phyloP scores from a whole-genome alignment of 345 rosid species.

The Euphorbia pulcherrima region DNA sequence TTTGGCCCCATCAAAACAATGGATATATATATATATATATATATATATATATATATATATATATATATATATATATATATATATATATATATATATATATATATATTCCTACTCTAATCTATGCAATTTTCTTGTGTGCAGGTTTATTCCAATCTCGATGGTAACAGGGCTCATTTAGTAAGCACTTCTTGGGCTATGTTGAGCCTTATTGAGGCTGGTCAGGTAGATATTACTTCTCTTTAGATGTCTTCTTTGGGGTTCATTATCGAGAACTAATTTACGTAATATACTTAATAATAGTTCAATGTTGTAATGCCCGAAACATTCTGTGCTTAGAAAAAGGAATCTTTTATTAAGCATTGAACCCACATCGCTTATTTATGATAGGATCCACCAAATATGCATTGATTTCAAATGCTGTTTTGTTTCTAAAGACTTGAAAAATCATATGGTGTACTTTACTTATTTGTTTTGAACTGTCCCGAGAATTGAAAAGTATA shows the following conservation, averaged over 20 bases:
- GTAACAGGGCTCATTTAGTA: slow-evolving; percentile 43
- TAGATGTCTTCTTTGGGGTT: not conserved
- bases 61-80: too few relatives aligned
- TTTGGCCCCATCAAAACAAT: too few relatives aligned
- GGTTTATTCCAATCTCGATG: slow-evolving; percentile 52
- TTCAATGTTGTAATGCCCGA: not conserved
- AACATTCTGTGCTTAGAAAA: not conserved
- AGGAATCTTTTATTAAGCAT: not conserved
- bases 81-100: too few relatives aligned
- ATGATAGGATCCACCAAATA: not conserved
- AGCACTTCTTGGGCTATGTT: too few relatives aligned
- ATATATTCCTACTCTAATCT: too few relatives aligned
- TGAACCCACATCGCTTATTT: not conserved
- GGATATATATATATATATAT: too few relatives aligned
- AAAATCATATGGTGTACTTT: not conserved
- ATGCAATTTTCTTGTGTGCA: not conserved
- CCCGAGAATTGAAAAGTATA: too few relatives aligned
- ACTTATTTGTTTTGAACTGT: not conserved
- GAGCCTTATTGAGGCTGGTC: slow-evolving; percentile 67
- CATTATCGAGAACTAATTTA: not conserved
- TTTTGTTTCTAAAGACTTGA: too few relatives aligned
- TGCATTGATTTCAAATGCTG: too few relatives aligned
- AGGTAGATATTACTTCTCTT: slow-evolving; percentile 31
- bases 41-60: too few relatives aligned
- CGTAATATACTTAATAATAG: not conserved